Evolutionary conservation across 306 rosid species (phyloP).

Genomic region (Corylus americana): DNA sequence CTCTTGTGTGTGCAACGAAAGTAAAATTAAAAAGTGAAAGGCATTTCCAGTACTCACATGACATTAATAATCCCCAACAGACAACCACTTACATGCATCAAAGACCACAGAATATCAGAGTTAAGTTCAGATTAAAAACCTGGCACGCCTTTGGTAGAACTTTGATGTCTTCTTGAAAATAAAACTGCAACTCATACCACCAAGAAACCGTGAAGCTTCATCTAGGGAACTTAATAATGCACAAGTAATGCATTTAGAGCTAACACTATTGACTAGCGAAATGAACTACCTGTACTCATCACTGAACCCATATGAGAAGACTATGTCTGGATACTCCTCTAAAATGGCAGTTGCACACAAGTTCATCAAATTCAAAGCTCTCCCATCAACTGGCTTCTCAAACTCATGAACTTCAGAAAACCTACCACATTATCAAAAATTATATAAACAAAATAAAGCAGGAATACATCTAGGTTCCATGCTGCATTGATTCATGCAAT

Average conservation of each 20-base stretch:
- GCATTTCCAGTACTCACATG: neutral
- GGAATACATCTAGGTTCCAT: neutral
- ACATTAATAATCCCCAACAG: neutral
- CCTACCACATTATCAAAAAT: constrained; percentile 23
- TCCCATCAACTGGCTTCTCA: constrained; percentile 61
- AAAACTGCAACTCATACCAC: constrained; percentile 42
- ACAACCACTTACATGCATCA: constrained; percentile 1
- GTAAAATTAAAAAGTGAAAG: neutral
- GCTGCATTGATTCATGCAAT: neutral
- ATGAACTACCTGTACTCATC: constrained; percentile 55
- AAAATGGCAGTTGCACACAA: constrained; percentile 52
- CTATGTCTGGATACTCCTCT: constrained; percentile 65
- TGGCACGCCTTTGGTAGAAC: constrained; percentile 71
- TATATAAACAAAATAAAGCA: neutral
- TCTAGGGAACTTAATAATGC: neutral
- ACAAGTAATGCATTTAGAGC: neutral
- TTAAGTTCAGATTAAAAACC: constrained; percentile 28
- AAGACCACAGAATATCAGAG: neutral
- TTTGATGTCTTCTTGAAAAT: constrained; percentile 69
- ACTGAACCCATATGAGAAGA: constrained; percentile 72
- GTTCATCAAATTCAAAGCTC: constrained; percentile 70
- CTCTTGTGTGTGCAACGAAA: neutral
- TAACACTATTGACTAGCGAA: neutral
- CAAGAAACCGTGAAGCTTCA: neutral
- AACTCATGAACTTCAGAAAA: constrained; percentile 55